Conservation (phyloP, 805 yeast genomes). For the Clavispora phyllophila region DNA sequence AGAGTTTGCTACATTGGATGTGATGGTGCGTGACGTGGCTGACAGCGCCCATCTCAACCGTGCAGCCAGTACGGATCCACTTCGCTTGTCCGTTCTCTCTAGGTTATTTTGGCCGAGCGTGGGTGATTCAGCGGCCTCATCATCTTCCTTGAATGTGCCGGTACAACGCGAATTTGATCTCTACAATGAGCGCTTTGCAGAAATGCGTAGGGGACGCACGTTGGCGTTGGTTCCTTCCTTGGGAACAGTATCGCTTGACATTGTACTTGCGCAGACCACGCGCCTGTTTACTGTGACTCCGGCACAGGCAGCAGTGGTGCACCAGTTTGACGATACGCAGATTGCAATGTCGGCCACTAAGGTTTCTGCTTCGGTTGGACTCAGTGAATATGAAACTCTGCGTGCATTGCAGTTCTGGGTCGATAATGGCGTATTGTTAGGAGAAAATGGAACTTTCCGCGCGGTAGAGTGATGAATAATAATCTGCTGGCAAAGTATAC, state of each 20-base stretch:
- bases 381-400: constrained; percentile 16
- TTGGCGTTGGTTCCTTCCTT: constrained; percentile 52
- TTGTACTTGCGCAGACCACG: constrained; percentile 28
- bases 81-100: constrained; percentile 63
- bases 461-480: constrained; percentile 1
- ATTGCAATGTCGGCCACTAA: constrained; percentile 27
- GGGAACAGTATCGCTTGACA: constrained; percentile 58
- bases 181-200: constrained; percentile 42
- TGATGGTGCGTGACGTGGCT: constrained; percentile 73
- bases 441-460: constrained; percentile 2
- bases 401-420: constrained; percentile 58
- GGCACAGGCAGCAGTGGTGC: constrained; percentile 62
- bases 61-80: constrained; percentile 1
- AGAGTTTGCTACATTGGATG: constrained; percentile 66
- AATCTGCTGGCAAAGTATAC: too few species aligned
- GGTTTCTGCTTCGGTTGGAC: constrained; percentile 16
- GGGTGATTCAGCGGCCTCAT: constrained; percentile 22
- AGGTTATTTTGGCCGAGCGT: constrained; percentile 76
- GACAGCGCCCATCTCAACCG: constrained; percentile 48
- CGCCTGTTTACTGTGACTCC: constrained; percentile 52
- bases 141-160: constrained; percentile 48
- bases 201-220: constrained; percentile 51
- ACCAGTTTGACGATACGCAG: constrained; percentile 37
- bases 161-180: constrained; percentile 38
- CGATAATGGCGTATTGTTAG: constrained; percentile 44